These are phyloP conservation scores for Penicillium sp. DNA, from an alignment of 2,329 filamentous ascomycete species.

Conservation along the genomic window DNA sequence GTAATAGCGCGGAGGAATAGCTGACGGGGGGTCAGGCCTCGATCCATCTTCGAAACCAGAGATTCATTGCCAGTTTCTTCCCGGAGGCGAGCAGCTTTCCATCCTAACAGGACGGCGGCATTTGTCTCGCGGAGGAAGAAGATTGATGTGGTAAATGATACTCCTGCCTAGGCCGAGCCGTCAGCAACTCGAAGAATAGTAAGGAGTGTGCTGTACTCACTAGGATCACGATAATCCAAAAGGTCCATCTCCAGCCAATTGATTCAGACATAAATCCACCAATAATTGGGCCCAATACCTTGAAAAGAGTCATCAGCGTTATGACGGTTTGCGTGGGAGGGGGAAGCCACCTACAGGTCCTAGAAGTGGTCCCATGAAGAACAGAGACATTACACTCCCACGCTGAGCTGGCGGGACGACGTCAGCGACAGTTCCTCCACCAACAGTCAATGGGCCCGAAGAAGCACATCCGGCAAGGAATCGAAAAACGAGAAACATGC, in stretches of 20 bases:
- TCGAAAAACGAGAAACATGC: conserved; percentile 18
- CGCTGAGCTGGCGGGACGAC: too few relatives aligned
- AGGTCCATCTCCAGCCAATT: conserved; percentile 58
- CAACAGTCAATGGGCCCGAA: conserved; percentile 51
- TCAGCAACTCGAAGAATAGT: conserved; percentile 24
- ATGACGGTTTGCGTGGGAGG: neutral
- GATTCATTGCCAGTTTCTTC: conserved; percentile 36
- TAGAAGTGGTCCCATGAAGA: neutral
- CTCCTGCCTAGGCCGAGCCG: conserved; percentile 31
- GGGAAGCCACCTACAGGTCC: neutral
- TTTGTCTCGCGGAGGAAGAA: conserved; percentile 66
- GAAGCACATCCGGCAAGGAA: neutral
- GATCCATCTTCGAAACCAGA: conserved; percentile 19
- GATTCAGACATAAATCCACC: conserved; percentile 37
- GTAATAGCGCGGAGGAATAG: conserved; percentile 43
- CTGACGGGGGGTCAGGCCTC: conserved; percentile 3
- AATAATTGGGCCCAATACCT: conserved; percentile 52
- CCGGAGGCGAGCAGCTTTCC: conserved; percentile 51
- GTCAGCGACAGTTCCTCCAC: conserved; percentile 41
- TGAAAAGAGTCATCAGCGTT: neutral
- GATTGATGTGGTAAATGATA: conserved; percentile 61
- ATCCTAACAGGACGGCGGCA: conserved; percentile 60
- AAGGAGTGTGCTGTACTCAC: conserved; percentile 21
- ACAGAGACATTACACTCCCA: neutral
- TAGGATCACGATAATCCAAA: conserved; percentile 64